Evolutionary conservation across 352 stramenopile species (phyloP).

Genomic region (Phytopythium cucurbitacearum): DNA sequence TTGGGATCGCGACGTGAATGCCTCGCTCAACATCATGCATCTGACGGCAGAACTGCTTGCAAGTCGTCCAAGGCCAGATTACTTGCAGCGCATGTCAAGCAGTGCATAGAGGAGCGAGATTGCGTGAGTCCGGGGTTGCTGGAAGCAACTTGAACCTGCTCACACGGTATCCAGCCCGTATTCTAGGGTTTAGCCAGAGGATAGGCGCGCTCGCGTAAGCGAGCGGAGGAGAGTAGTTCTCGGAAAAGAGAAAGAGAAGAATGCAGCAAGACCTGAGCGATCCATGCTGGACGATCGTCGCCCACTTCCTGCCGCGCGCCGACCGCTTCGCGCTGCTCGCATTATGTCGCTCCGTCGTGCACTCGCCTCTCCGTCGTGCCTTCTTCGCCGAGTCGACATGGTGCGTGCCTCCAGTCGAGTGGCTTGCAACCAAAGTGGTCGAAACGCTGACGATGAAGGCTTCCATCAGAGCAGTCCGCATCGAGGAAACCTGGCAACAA

Average conservation of each 20-base stretch:
- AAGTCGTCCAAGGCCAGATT: background rate
- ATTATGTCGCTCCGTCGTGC: background rate
- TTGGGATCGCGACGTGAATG: constrained; percentile 3
- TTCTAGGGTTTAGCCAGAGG: no score
- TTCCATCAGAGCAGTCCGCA: background rate
- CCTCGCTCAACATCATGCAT: background rate
- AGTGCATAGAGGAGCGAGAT: background rate
- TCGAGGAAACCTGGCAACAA: constrained; percentile 1
- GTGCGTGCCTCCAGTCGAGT: background rate
- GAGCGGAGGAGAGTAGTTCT: no score
- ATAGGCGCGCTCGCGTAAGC: no score
- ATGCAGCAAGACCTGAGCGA: no score
- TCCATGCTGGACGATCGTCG: background rate
- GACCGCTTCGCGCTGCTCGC: constrained; percentile 7
- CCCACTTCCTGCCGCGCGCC: background rate
- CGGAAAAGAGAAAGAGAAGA: no score
- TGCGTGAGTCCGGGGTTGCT: background rate
- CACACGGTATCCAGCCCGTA: constrained; percentile 1
- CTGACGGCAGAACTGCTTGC: background rate
- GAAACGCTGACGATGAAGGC: background rate
- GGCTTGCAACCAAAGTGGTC: background rate
- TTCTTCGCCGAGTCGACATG: background rate
- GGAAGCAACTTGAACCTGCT: constrained; percentile 1
- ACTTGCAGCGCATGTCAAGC: background rate
- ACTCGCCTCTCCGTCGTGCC: background rate